Evolutionary conservation across 768 basidiomycete species (phyloP), one percentile per base, ranked within the genome.

Genomic region (Termitomyces sp.): DNA sequence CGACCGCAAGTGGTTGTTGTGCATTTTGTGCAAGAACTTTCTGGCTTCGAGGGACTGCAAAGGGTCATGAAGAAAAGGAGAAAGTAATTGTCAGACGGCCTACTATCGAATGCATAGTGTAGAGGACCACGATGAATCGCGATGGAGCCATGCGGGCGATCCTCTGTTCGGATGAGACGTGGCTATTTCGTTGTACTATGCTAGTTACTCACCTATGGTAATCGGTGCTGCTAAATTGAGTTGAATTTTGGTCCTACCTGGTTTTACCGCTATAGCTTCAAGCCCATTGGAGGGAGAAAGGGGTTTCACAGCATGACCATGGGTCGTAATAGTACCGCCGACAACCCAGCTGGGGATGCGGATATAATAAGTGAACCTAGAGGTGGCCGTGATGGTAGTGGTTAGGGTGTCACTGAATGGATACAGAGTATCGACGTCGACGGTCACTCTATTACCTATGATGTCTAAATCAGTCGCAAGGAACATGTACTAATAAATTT

Each of bases 91-190:
- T 20, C 13, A 32, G 33, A 33, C 38, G 13, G 59, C 73, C 58
- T 56, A 76, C 76, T 83, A 66, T 83, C 81, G 59, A 78, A 79
- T 5, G 82, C 81, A 63, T 82, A 83, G 66, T 83, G 74, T 44
- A 83, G 64, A 10, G 81, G 78, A 16, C 81, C 82, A 8, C 81
- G 77, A 47, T 83, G 80, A 16, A 84, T 72, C 9, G 81, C 81
- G 50, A 82, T 71, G 8, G 79, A 80, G 8, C 76, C 75, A 60
- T 82, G 76, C 18, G 80, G 79, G 20, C 82, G 74, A 30, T 63
- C 72, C 65, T 84, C 81, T 82, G 60, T 36, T 47, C 16, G 2
- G 5, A 16, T 20, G 7, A 41, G 20, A 22, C 16, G 3, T 41
- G 20, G 14, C 33, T n/a, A n/a, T 35, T 33, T 20, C 7, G 7